Evolutionary conservation across 768 basidiomycete genomes (phyloP).

Genomic region (Podaxis sp.): DNA sequence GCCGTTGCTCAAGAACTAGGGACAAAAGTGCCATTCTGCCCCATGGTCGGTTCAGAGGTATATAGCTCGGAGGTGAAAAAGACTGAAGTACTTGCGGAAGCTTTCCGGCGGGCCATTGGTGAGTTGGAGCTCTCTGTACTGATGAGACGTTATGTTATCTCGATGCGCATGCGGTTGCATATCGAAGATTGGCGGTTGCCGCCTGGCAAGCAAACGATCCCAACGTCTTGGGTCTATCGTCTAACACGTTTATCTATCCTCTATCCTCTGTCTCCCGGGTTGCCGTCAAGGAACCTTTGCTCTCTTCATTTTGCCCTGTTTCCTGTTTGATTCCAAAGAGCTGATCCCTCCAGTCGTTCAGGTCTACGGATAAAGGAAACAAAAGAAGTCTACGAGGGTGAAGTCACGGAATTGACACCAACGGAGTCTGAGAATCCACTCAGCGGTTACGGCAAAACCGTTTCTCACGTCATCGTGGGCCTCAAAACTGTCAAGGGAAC

Average conservation of each 20-base stretch:
- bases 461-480: conserved; percentile 95
- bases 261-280: background rate
- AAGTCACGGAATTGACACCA: conserved; percentile 95
- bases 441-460: conserved; percentile 96
- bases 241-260: background rate
- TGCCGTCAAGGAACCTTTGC: background rate
- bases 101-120: conserved; percentile 95
- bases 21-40: conserved; percentile 93
- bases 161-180: background rate
- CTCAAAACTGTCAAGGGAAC: conserved; percentile 92
- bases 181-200: background rate
- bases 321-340: background rate
- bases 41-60: conserved; percentile 98
- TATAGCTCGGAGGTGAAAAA: conserved; percentile 98
- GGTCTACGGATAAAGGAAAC: conserved; percentile 98
- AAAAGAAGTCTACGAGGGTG: conserved; percentile 98
- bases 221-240: background rate
- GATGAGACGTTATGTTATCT: background rate
- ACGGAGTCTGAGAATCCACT: conserved; percentile 96
- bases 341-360: conserved; percentile 25
- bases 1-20: conserved; percentile 95
- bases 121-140: conserved; percentile 27
- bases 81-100: conserved; percentile 95
- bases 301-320: background rate
- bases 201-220: background rate